Evolutionary conservation across 1,284 basidiomycete species (phyloP), one percentile per base, ranked within the genome.

Genomic region (Fomitopsis palustris): DNA sequence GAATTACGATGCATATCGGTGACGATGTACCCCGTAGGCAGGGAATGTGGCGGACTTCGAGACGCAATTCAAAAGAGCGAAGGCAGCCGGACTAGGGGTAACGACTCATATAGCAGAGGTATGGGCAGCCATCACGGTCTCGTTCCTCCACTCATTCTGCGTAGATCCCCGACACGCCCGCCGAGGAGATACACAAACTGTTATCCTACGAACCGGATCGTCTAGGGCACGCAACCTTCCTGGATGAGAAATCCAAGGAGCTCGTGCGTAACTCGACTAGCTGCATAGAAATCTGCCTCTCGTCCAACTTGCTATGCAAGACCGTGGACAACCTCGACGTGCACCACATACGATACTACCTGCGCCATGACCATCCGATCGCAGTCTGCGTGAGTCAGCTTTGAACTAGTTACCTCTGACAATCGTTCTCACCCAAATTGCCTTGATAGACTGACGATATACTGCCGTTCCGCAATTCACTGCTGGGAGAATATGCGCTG

Each of bases 101-200:
- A 93, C 92, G 0, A 69, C 93, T 33, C 92, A 94, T 71, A 87
- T 93, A 59, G 91, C 92, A 8, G 92, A 95, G 80, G 88, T 88
- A 64, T 4, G 62, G 53, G 10, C 23, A 25, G 23, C 31, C 9
- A 47, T 12, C 8, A 7, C 17, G 6, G 3, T 29, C 37, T 37
- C 19, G 29, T 25, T 23, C 16, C 21, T 21, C 38, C 31, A 17
- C 47, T 29, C 23, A 27, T 8, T 14, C 19, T n/a, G 37, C 21
- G 39, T 59, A 85, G 88, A 86, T 81, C 0, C 66, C 64, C 3
- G 66, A 76, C 6, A 87, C 86, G 62, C 70, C 82, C 2, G 58
- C 74, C 1, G 75, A 77, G 45, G 92, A 94, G 61, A 88, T 87
- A 0, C 72, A 83, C n/a, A 71, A 78, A 52, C 75, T 93, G 10